Conservation (phyloP, 768 basidiomycete species). For the Boletus barrowsii region DNA sequence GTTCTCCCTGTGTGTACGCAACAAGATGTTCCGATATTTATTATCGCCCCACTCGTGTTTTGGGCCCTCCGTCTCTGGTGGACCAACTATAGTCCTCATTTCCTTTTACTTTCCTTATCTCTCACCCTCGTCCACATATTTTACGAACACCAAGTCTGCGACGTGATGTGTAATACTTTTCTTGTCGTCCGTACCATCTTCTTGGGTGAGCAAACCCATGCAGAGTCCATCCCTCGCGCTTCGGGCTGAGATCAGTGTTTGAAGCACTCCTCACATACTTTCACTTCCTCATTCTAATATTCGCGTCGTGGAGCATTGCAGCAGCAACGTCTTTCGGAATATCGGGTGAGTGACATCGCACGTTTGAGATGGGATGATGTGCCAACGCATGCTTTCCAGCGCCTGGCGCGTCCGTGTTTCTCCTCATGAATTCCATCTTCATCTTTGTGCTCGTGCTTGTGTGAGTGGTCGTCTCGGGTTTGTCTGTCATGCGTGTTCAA, state of each 20-base stretch:
- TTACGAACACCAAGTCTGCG: constrained; percentile 14
- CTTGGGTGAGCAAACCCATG: constrained; percentile 43
- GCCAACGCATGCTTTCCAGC: constrained; percentile 29
- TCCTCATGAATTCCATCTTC: constrained; percentile 45
- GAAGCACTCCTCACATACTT: constrained; percentile 45
- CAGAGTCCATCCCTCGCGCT: neutral
- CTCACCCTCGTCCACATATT: neutral
- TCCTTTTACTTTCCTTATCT: neutral
- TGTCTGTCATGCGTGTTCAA: neutral
- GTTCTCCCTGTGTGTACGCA: constrained; percentile 5
- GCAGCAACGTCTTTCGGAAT: constrained; percentile 34
- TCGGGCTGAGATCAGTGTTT: constrained; percentile 1
- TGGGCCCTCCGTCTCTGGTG: constrained; percentile 19
- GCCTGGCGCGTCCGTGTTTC: constrained; percentile 46
- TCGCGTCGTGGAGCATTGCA: constrained; percentile 57
- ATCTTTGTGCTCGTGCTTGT: constrained; percentile 28
- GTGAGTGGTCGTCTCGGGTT: constrained; percentile 24
- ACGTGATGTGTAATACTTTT: constrained; percentile 49
- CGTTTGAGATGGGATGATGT: neutral
- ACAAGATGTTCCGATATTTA: constrained; percentile 5
- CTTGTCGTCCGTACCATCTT: constrained; percentile 54
- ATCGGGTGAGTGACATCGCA: constrained; percentile 33
- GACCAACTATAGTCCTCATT: constrained; percentile 14
- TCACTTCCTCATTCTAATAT: constrained; percentile 50
- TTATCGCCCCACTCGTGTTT: neutral